These are phyloP conservation scores for Exophiala spinifera DNA, from an alignment of 2,329 filamentous ascomycete genomes.

Conservation along the genomic window DNA sequence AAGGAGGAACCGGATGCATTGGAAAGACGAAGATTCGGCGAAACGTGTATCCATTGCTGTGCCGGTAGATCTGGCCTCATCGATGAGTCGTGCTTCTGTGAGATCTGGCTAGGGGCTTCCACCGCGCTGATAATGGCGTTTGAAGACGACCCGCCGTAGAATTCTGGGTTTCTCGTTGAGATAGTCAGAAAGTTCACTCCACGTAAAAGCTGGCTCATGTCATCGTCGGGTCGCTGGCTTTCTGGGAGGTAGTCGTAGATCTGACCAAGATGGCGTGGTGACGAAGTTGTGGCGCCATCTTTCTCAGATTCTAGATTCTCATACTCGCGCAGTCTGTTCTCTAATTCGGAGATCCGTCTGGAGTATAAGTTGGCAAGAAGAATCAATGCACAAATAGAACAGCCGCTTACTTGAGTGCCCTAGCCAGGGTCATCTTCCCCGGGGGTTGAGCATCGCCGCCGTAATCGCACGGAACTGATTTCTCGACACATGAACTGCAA, in stretches of 20 bases:
- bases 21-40: neutral
- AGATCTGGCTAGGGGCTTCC: constrained; percentile 5
- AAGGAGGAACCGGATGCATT: constrained; percentile 4
- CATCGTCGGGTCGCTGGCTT: constrained; percentile 5
- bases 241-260: neutral
- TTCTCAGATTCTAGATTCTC: constrained; percentile 1
- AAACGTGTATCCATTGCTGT: constrained; percentile 2
- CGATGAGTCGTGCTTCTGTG: constrained; percentile 1
- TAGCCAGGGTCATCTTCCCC: constrained; percentile 11
- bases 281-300: neutral
- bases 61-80: neutral
- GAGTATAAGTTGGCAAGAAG: neutral
- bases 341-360: constrained; percentile 13
- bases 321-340: constrained; percentile 11
- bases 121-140: constrained; percentile 14
- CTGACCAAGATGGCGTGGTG: constrained; percentile 4
- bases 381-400: neutral
- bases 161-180: constrained; percentile 10
- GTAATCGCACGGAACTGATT: constrained; percentile 12
- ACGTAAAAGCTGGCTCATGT: constrained; percentile 9
- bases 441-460: constrained; percentile 8
- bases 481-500: constrained; percentile 13
- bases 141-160: constrained; percentile 15
- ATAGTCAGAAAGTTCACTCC: constrained; percentile 17
- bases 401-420: constrained; percentile 8